Percentiles rank a stretch among this genome's conserved stretches.
These are phyloP conservation scores for Oryza brachyantha DNA, from an alignment of 176 grass and related monocot species.

Conservation along the genomic window DNA sequence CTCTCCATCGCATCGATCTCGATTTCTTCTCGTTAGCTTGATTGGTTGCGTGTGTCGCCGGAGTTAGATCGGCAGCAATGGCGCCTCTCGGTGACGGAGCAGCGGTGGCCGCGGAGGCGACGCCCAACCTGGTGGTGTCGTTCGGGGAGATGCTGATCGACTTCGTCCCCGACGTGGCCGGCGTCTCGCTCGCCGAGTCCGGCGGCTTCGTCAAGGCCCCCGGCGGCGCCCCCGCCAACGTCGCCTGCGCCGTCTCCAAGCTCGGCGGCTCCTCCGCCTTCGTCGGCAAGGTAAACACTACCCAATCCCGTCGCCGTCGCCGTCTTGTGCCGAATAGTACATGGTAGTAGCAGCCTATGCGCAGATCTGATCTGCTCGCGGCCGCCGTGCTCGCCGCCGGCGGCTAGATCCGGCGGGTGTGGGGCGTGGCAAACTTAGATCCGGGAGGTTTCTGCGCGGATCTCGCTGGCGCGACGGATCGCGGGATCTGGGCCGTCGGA, in stretches of 20 bases:
- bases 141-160: conserved; percentile 97
- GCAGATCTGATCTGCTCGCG: no score
- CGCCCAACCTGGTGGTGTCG: conserved; percentile 52
- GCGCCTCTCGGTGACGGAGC: conserved; percentile 35
- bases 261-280: conserved; percentile 75
- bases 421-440: not conserved
- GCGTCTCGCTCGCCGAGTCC: conserved; percentile 78
- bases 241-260: conserved; percentile 75
- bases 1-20: not conserved
- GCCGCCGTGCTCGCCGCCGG: not conserved
- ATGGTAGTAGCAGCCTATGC: no score
- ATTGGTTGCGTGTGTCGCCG: no score
- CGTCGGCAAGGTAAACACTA: conserved; percentile 64
- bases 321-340: not conserved
- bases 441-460: not conserved
- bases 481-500: not conserved
- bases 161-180: conserved; percentile 76
- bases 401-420: not conserved
- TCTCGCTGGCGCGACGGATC: not conserved
- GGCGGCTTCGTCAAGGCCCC: conserved; percentile 82
- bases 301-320: not conserved
- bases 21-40: no score
- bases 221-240: conserved; percentile 82
- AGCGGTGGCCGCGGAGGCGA: not conserved
- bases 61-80: not conserved